phyloP scores from a whole-genome alignment of 768 basidiomycete genomes.

The Rhizopogon rudus region DNA sequence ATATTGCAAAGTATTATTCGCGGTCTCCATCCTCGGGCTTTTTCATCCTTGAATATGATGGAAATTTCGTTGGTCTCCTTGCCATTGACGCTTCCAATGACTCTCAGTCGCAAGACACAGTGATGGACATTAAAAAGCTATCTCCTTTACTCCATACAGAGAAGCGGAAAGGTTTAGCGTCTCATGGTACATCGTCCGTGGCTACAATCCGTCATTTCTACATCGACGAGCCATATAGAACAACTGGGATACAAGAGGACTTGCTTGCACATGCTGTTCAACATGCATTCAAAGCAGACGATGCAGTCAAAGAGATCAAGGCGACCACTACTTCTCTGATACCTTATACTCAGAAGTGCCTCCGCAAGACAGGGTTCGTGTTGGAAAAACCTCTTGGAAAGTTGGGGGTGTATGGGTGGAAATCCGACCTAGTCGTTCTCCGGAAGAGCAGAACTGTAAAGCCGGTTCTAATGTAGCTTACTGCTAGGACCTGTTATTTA shows the following conservation, averaged over 20 bases:
- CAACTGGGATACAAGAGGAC: constrained; percentile 56
- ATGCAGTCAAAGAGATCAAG: constrained; percentile 40
- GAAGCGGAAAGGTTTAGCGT: constrained; percentile 11
- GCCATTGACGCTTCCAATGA: constrained; percentile 60
- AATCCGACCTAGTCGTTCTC: constrained; percentile 38
- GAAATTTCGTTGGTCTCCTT: constrained; percentile 60
- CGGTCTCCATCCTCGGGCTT: constrained; percentile 60
- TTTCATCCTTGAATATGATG: constrained; percentile 61
- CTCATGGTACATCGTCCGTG: constrained; percentile 37
- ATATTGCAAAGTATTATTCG: constrained; percentile 52
- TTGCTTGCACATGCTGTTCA: constrained; percentile 54
- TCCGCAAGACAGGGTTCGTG: constrained; percentile 46
- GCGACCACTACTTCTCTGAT: constrained; percentile 45
- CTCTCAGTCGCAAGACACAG: constrained; percentile 24
- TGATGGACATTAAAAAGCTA: constrained; percentile 17
- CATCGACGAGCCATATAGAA: constrained; percentile 60
- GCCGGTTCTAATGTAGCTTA: background rate
- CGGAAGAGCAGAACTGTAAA: constrained; percentile 27
- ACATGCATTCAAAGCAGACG: constrained; percentile 47
- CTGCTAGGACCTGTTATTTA: background rate
- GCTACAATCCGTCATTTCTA: constrained; percentile 74
- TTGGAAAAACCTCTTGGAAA: constrained; percentile 37
- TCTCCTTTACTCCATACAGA: constrained; percentile 9
- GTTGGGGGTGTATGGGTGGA: constrained; percentile 59
- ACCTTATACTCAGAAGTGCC: constrained; percentile 41